phyloP scores from a whole-genome alignment of 148 eudicot species.

The Cornus kousa region DNA sequence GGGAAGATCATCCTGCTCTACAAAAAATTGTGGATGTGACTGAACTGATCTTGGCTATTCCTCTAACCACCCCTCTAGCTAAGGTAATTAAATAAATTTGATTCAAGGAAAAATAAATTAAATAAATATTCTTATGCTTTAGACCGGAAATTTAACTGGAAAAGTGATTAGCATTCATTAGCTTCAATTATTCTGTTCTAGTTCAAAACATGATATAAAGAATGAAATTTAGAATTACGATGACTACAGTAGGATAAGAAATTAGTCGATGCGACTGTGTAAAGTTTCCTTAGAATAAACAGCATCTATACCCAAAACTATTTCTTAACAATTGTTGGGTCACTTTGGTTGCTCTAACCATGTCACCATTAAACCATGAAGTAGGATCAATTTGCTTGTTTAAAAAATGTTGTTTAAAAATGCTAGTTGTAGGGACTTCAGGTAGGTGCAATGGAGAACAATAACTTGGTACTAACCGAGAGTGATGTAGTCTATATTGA shows the following conservation, averaged over 20 bases:
- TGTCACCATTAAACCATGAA: not conserved
- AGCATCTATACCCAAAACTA: not conserved
- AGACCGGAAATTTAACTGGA: not conserved
- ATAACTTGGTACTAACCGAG: too few relatives aligned
- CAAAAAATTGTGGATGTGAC: conserved; percentile 67
- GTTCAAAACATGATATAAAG: not conserved
- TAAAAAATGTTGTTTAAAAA: too few relatives aligned
- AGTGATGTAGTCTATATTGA: too few relatives aligned
- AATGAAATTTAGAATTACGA: not conserved
- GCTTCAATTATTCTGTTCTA: not conserved
- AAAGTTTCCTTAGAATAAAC: too few relatives aligned
- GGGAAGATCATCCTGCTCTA: conserved; percentile 78
- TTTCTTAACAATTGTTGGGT: not conserved
- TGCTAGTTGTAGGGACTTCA: too few relatives aligned
- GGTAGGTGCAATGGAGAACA: too few relatives aligned
- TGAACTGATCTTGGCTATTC: conserved; percentile 81
- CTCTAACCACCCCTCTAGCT: conserved; percentile 74
- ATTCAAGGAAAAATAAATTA: not conserved
- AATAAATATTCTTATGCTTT: not conserved
- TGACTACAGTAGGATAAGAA: not conserved
- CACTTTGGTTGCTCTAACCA: not conserved
- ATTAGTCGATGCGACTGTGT: too few relatives aligned
- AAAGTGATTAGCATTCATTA: not conserved
- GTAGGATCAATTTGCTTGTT: not conserved
- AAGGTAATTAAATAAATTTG: conserved; percentile 50